These are phyloP conservation scores for Tilletia caries DNA, from an alignment of 1,284 basidiomycete genomes.

Conservation along the genomic window DNA sequence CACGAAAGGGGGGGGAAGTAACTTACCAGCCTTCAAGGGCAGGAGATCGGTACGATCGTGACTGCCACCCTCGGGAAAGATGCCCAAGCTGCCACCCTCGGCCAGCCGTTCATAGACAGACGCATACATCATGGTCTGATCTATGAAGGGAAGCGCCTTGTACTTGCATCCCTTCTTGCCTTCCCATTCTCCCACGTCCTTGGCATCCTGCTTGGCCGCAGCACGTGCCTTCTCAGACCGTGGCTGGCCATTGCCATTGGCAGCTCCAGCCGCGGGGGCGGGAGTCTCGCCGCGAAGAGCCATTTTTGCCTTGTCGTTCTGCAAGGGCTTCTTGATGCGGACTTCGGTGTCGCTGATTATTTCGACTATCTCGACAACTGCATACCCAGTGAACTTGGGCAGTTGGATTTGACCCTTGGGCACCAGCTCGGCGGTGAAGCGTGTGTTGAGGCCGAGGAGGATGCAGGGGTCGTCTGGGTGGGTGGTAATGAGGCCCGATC, in stretches of 20 bases:
- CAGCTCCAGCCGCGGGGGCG: constrained; percentile 6
- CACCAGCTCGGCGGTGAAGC: constrained; percentile 71
- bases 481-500: constrained; percentile 70
- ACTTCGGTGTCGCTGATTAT: constrained; percentile 81
- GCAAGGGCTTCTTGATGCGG: constrained; percentile 79
- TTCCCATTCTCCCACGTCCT: constrained; percentile 20
- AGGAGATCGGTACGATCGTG: constrained; percentile 54
- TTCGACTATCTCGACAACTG: constrained; percentile 78
- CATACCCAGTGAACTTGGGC: constrained; percentile 74
- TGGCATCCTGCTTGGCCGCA: constrained; percentile 19
- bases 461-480: constrained; percentile 63
- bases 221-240: neutral
- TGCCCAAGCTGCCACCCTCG: constrained; percentile 70
- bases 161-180: constrained; percentile 35
- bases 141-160: constrained; percentile 59
- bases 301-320: constrained; percentile 41
- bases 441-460: constrained; percentile 74
- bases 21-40: constrained; percentile 45
- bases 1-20: neutral
- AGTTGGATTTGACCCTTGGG: constrained; percentile 85
- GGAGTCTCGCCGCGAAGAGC: constrained; percentile 24
- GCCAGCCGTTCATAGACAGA: constrained; percentile 85
- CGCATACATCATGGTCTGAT: constrained; percentile 91
- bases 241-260: constrained; percentile 5
- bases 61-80: constrained; percentile 52